Percentiles rank a stretch among this genome's conserved stretches.
phyloP scores from a whole-genome alignment of 164 flowering plant species.

The Chloranthus sessilifolius region DNA sequence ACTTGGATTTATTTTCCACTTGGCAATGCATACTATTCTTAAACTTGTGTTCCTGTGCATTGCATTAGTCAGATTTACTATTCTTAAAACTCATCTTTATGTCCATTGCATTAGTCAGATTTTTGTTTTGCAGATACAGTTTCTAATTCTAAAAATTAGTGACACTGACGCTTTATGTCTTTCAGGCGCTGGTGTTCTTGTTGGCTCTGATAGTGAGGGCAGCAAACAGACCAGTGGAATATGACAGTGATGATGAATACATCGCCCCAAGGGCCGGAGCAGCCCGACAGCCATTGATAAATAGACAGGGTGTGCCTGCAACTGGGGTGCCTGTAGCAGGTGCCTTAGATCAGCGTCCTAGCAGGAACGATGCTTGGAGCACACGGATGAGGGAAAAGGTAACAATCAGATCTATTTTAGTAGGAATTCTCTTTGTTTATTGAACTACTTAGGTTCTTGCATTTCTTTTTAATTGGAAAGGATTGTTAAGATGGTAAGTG shows the following conservation, averaged over 20 bases:
- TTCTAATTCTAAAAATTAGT: no score
- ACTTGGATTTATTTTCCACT: no score
- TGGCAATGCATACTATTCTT: no score
- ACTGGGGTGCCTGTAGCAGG: conserved; percentile 65
- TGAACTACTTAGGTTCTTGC: background rate
- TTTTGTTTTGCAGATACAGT: no score
- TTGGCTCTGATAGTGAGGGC: conserved; percentile 68
- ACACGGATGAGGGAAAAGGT: conserved; percentile 91
- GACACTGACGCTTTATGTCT: no score
- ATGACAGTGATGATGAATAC: conserved; percentile 87
- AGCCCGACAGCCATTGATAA: conserved; percentile 57
- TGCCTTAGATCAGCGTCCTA: conserved; percentile 52
- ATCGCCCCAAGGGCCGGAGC: conserved; percentile 43
- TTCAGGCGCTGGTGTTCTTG: conserved; percentile 70
- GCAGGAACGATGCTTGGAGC: conserved; percentile 89
- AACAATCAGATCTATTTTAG: background rate
- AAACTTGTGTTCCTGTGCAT: no score
- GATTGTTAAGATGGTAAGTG: background rate
- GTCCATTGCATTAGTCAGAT: no score
- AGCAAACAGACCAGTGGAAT: conserved; percentile 58
- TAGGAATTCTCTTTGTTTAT: background rate
- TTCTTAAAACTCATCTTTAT: no score
- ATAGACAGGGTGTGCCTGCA: conserved; percentile 47
- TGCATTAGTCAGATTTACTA: no score
- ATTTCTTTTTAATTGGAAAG: no score